Base-by-base conservation (phyloP, 257 asterid genomes). In the Hygrophila difformis region DNA sequence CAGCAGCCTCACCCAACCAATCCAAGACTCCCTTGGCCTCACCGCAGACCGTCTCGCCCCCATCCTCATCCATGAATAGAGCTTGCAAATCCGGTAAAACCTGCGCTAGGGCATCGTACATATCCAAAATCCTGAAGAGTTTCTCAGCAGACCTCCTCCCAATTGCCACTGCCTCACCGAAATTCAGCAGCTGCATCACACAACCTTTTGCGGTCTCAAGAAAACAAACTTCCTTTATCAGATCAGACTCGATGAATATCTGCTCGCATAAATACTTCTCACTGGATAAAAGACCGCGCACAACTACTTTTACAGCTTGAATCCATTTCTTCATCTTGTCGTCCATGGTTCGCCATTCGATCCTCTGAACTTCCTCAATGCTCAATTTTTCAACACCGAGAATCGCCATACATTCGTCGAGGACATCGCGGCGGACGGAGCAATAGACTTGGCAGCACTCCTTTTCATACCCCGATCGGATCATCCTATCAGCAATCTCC, bases 311-410 rank as follows among this genome's bases (percentile, higher is more conserved):
- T 29, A 85, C 71, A 6, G 93, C 92, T 40, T 78, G 86, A 51
- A 77, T 72, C 98, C 98, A 89, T 54, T 86, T 86, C 77, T 70
- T 82, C 96, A 91, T 91, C 65, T 82, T 91, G 44, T 91, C 96
- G 37, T 91, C 88, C 77, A 82, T 47, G 14, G 70, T 47, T 18
- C 56, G 73, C 94, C 94, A 79, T 11, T 85, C 89, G 47, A 82
- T 76, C 79, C 74, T 82, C 72, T 91, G 98, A 39, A 91, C 98
- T 70, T 91, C 96, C 77, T 91, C 98, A 49, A 91, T 91, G 62
- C 98, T 91, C 72, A 82, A 39, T 54, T 72, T 86, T 66, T 91
- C 96, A 18, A 86, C 81, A 33, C 84, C 96, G 39, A 91, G 82
- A 44, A 71, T 80, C 15, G 60, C 54, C 87, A 91, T 53, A 63